A percentile compares a stretch with the other conserved stretches of the same genome.
phyloP scores from a whole-genome alignment of 2,329 filamentous ascomycete species.

The Lasiodiplodia hormozganensis region DNA sequence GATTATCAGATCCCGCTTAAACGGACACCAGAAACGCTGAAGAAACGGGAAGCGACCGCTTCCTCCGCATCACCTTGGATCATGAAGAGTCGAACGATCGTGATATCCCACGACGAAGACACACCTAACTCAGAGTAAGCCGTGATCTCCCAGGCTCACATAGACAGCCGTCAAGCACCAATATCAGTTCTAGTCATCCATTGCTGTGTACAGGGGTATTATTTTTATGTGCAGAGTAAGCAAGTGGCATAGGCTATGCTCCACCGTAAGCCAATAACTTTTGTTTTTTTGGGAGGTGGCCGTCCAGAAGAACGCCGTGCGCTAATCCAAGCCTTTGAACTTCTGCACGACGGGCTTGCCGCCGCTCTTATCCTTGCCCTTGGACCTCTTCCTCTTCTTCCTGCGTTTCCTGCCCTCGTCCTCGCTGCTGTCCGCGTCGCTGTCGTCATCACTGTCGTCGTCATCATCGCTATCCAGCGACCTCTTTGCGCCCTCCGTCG shows the following conservation, averaged over 20 bases:
- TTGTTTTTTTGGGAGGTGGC: not conserved
- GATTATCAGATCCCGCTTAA: too few species aligned
- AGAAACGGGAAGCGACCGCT: too few species aligned
- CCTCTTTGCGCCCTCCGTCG: conserved; percentile 42
- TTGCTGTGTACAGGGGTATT: conserved; percentile 19
- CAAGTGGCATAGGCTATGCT: not conserved
- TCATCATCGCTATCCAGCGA: conserved; percentile 48
- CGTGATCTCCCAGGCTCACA: too few species aligned
- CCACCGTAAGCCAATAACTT: not conserved
- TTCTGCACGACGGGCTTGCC: conserved; percentile 37
- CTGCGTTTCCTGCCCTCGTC: conserved; percentile 53
- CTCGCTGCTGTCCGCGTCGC: conserved; percentile 45
- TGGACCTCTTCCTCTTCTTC: conserved; percentile 53
- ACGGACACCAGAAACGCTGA: too few species aligned
- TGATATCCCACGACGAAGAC: too few species aligned
- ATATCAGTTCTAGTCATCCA: not conserved
- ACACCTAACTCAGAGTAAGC: too few species aligned
- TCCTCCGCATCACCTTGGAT: too few species aligned
- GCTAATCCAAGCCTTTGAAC: conserved; percentile 43
- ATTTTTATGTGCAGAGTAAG: conserved; percentile 1
- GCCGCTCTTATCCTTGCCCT: conserved; percentile 42
- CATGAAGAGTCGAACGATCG: too few species aligned
- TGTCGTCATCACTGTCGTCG: conserved; percentile 38
- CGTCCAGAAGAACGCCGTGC: not conserved
- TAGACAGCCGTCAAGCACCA: not conserved